Evolutionary conservation across 2,329 filamentous ascomycete species (phyloP).

Genomic region (Mycocentrospora acerina): DNA sequence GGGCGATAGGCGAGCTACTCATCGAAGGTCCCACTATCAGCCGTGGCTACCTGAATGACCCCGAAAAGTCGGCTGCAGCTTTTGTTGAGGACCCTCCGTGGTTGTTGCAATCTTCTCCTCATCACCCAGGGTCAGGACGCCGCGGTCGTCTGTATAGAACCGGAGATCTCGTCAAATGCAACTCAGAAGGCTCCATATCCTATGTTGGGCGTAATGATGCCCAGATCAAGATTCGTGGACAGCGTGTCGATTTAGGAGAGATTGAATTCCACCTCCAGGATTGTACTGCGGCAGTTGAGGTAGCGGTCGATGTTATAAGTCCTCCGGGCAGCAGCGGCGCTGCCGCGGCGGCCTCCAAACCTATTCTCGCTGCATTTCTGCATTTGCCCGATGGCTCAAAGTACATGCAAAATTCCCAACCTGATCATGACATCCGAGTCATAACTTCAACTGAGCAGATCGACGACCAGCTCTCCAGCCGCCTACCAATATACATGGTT

Average conservation of each 20-base stretch:
- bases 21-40: conserved; percentile 54
- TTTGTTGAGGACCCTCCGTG: conserved; percentile 4
- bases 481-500: conserved; percentile 44
- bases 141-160: conserved; percentile 19
- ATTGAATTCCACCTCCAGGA: conserved; percentile 13
- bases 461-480: conserved; percentile 13
- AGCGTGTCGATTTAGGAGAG: conserved; percentile 28
- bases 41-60: conserved; percentile 17
- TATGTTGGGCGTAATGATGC: conserved; percentile 21
- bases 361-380: no score
- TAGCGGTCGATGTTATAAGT: not conserved
- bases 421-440: no score
- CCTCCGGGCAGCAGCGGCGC: no score
- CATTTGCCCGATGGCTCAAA: no score
- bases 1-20: conserved; percentile 51
- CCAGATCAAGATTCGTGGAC: conserved; percentile 27
- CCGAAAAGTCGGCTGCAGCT: not conserved
- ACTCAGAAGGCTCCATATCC: conserved; percentile 14
- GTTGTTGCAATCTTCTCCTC: conserved; percentile 3
- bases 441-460: no score
- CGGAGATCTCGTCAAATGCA: conserved; percentile 19
- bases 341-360: no score
- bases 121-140: conserved; percentile 4
- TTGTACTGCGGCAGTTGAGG: not conserved
- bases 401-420: no score